phyloP scores from a whole-genome alignment of 139 green algal species.

The Chlorella ohadii region DNA sequence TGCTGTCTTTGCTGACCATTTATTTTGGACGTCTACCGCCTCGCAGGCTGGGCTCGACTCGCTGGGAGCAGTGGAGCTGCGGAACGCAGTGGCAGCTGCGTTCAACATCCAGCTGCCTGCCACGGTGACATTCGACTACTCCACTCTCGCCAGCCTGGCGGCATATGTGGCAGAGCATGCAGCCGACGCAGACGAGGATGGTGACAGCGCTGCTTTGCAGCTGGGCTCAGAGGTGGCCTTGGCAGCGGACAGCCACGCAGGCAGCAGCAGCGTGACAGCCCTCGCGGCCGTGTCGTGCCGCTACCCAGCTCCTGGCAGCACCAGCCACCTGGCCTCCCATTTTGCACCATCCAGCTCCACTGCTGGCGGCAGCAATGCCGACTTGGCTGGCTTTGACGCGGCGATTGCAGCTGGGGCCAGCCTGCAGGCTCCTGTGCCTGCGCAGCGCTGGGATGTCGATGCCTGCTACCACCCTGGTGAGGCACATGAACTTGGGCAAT shows the following conservation, averaged over 20 bases:
- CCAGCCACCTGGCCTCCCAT: too few species aligned
- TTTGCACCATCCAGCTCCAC: neutral
- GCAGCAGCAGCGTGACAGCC: neutral
- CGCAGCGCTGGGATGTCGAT: conserved; percentile 28
- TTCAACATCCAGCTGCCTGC: conserved; percentile 57
- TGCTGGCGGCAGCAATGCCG: conserved; percentile 9
- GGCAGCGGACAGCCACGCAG: neutral
- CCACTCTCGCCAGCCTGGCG: conserved; percentile 43
- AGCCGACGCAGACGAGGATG: neutral
- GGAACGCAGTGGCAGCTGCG: conserved; percentile 28
- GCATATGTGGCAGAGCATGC: neutral
- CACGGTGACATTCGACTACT: conserved; percentile 73
- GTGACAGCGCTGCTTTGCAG: too few species aligned
- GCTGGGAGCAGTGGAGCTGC: conserved; percentile 57
- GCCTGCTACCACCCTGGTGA: neutral
- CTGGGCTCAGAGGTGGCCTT: neutral
- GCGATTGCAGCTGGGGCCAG: neutral
- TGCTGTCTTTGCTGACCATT: neutral
- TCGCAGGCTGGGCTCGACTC: conserved; percentile 73
- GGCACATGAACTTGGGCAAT: too few species aligned
- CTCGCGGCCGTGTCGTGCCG: conserved; percentile 5
- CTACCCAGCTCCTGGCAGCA: neutral
- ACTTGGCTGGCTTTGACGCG: neutral
- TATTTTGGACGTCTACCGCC: neutral
- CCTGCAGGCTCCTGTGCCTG: neutral